Conservation (phyloP, 768 basidiomycete genomes). For the Auricularia cornea region DNA sequence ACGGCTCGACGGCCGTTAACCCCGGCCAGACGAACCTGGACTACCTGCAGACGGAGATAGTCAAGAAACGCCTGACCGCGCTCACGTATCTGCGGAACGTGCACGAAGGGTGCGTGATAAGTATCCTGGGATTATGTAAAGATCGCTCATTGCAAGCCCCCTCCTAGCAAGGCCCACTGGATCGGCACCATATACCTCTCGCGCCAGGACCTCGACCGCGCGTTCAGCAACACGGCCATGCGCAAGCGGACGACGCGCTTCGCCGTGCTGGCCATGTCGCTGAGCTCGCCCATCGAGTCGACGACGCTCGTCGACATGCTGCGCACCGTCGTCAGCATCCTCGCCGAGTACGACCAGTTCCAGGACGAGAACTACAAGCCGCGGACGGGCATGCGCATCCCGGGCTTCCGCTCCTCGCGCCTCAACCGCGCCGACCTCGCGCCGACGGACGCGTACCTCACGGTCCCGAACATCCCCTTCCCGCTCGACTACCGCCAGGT, state of each 20-base stretch:
- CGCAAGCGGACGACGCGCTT: conserved; percentile 77
- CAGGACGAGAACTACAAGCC: conserved; percentile 62
- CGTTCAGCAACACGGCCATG: conserved; percentile 68
- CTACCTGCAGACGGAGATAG: conserved; percentile 58
- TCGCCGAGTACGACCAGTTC: conserved; percentile 70
- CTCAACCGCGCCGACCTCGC: not conserved
- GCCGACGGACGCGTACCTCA: conserved; percentile 43
- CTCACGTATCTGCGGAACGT: conserved; percentile 79
- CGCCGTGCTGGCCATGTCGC: conserved; percentile 78
- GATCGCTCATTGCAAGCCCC: no score
- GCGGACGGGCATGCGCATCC: not conserved
- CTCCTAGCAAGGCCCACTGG: conserved; percentile 82
- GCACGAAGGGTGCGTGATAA: conserved; percentile 86
- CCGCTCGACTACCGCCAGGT: conserved; percentile 84
- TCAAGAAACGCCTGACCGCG: conserved; percentile 78
- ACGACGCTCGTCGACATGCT: conserved; percentile 73
- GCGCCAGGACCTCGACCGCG: conserved; percentile 60
- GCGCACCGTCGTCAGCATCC: conserved; percentile 58
- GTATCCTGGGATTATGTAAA: no score
- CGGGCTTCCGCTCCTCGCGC: not conserved
- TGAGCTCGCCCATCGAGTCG: conserved; percentile 63
- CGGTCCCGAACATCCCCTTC: conserved; percentile 81
- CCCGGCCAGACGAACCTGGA: conserved; percentile 32
- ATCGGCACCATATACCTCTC: conserved; percentile 81
- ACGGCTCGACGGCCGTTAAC: not conserved